Evolutionary conservation across 139 green algal species (phyloP), one percentile per base, ranked within the genome.

Genomic region (Chloropicon primus): DNA sequence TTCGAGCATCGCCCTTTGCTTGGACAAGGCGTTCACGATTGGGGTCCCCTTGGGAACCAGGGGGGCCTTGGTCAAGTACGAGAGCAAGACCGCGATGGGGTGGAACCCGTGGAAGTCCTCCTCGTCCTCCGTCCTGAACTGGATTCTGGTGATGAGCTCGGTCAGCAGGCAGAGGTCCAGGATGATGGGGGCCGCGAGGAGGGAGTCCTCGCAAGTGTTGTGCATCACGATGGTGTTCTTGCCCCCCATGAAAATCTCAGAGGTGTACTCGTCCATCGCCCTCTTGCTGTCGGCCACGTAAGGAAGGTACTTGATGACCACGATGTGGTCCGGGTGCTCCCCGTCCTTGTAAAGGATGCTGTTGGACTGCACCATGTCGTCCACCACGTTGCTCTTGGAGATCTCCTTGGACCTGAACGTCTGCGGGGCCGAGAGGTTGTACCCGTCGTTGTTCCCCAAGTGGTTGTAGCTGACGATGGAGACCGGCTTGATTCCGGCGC

Each of bases 251-350:
- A 95, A 94, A 84, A 98, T 97, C 86, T 99, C 94, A 28, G 82
- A 91, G 3, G 89, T 97, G 90, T 99, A 99, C 86, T 99, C 96
- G 76, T 99, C 96, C 95, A 99, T 97, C 25, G 96, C 96, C 17
- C 94, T 88, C 89, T 99, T 99, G 79, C 82, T 92, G 90, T 99
- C 96, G 0, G 80, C 94, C 41, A 99, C 95, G 62, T 97, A 96
- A 0, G 96, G 96, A 80, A 98, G 89, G 79, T 99, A 97, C 86
- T 99, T 99, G 88, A 99, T 99, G n/a, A 99, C 96, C 1, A 99
- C 94, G 21, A 91, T 80, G 77, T 99, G 96, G 85, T 99, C 95
- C 1, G 96, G 96, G 84, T 97, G 91, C 89, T 99, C 96, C 1
- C 96, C 96, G 0, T 88, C 81, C 26, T 81, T 84, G 81, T 98